Percentiles rank a stretch among this genome's conserved stretches.
Conservation (phyloP, 2,329 filamentous ascomycete species). For the Fusarium kyushuense region DNA sequence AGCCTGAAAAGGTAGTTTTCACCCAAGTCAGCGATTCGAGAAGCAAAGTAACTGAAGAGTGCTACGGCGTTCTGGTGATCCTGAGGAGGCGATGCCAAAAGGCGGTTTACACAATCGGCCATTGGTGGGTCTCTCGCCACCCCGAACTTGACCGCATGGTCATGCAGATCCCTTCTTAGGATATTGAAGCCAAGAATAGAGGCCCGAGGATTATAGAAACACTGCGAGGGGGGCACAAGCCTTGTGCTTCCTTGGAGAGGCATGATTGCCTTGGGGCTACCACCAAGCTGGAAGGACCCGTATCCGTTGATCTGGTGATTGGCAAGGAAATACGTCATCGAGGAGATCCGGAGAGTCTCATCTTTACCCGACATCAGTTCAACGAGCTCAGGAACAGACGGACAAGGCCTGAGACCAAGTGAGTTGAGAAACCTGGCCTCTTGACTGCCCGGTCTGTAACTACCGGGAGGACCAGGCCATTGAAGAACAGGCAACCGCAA, state of each 20-base stretch:
- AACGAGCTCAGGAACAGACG: slow-evolving; percentile 79
- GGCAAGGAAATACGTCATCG: slow-evolving; percentile 84
- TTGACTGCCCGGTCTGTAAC: slow-evolving; percentile 70
- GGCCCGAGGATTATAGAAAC: slow-evolving; percentile 84
- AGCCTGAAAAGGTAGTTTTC: slow-evolving; percentile 70
- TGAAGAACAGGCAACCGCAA: slow-evolving; percentile 82
- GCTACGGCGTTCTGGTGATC: slow-evolving; percentile 73
- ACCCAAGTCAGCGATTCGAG: slow-evolving; percentile 79
- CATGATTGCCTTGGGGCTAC: slow-evolving; percentile 71
- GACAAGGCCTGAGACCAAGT: slow-evolving; percentile 80
- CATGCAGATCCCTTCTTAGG: slow-evolving; percentile 78
- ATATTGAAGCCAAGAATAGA: slow-evolving; percentile 85
- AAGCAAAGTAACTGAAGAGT: slow-evolving; percentile 86
- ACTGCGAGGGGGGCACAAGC: slow-evolving; percentile 79
- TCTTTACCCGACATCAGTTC: slow-evolving; percentile 78
- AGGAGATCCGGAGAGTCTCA: slow-evolving; percentile 70
- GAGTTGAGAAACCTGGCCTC: slow-evolving; percentile 81
- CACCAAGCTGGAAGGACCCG: slow-evolving; percentile 68
- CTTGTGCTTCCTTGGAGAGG: slow-evolving; percentile 77
- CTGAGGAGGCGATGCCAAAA: slow-evolving; percentile 79
- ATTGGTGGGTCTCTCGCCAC: slow-evolving; percentile 87
- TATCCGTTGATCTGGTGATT: slow-evolving; percentile 86
- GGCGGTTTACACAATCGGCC: slow-evolving; percentile 76
- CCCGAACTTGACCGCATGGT: slow-evolving; percentile 86
- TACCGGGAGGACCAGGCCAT: slow-evolving; percentile 78